Percentiles rank a stretch among this genome's conserved stretches.
These are phyloP conservation scores for Aspergillus pseudoglaucus DNA, from an alignment of 2,329 filamentous ascomycete genomes.

Conservation along the genomic window DNA sequence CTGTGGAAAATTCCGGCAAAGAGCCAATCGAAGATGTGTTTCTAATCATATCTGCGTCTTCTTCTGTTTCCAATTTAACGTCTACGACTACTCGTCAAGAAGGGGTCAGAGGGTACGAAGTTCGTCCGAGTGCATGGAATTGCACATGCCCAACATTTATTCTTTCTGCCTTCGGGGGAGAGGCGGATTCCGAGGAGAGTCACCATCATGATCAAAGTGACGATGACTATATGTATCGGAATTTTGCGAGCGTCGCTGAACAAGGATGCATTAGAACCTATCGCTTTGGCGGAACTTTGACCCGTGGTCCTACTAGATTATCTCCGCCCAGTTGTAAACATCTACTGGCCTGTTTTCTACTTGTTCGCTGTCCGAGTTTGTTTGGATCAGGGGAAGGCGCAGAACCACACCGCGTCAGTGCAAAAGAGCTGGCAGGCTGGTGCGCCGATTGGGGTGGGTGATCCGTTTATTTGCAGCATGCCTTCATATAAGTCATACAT, in stretches of 20 bases:
- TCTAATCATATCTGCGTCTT: constrained; percentile 57
- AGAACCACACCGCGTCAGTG: constrained; percentile 46
- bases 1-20: neutral
- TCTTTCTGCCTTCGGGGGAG: constrained; percentile 58
- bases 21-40: constrained; percentile 40
- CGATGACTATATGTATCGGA: no score
- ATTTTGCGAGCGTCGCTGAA: no score
- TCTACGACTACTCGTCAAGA: constrained; percentile 17
- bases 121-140: constrained; percentile 71
- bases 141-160: constrained; percentile 85
- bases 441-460: constrained; percentile 43
- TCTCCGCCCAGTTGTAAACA: constrained; percentile 67
- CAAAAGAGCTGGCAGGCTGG: constrained; percentile 68
- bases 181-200: constrained; percentile 1
- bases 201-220: neutral
- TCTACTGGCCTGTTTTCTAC: constrained; percentile 73
- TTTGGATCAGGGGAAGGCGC: constrained; percentile 50
- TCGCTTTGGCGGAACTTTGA: constrained; percentile 32
- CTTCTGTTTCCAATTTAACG: constrained; percentile 34
- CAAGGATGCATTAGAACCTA: neutral
- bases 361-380: constrained; percentile 55
- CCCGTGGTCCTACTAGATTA: constrained; percentile 11
- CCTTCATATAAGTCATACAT: no score
- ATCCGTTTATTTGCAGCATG: constrained; percentile 1
- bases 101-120: constrained; percentile 53